Base-by-base conservation (phyloP, 768 basidiomycete species). In the Myochromella boudieri region DNA sequence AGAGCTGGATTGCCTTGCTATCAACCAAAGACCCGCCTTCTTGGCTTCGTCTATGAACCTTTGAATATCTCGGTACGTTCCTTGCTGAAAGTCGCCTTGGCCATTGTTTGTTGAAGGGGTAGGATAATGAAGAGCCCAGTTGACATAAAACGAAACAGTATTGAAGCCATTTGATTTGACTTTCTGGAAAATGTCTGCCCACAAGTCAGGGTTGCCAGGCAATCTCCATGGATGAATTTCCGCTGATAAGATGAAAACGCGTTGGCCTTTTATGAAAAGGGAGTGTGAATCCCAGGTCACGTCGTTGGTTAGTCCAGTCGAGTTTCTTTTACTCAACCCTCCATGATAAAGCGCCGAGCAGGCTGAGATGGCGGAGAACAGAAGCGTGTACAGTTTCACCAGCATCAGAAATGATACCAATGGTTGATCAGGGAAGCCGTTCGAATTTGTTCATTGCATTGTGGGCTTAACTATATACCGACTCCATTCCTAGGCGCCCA, bases 201-300 rank as follows among this genome's bases (percentile, higher is more conserved):
- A 81, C 17, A 81, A 60, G 41, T 72, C 66, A 2, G 77, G 77
- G 44, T 74, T 71, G 0, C 74, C 75, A 3, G 76, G 76, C 0
- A 77, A 53, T 52, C 82, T 69, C 74, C 78, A 84, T 12, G 83
- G 75, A 55, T 85, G 82, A 44, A 82, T 67, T 59, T 85, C 83
- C 21, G 82, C 84, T 8, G 77, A 78, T 29, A 80, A 72, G 34
- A 83, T 70, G 62, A 82, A 82, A 18, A 76, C 54, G 6, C 81
- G 70, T 52, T 82, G 78, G 5, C 78, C 80, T 0, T 75, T 66
- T 37, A 85, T 76, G 57, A 69, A 81, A 6, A 84, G 65, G 1
- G 81, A 82, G 46, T 79, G 72, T 37, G 74, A 60, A 57, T 85
- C 83, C 82, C 82, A 85, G 2, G 75, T 75, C 14, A 82, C 78